phyloP scores from a whole-genome alignment of 208 protist species.

The Crithidia brevicula region DNA sequence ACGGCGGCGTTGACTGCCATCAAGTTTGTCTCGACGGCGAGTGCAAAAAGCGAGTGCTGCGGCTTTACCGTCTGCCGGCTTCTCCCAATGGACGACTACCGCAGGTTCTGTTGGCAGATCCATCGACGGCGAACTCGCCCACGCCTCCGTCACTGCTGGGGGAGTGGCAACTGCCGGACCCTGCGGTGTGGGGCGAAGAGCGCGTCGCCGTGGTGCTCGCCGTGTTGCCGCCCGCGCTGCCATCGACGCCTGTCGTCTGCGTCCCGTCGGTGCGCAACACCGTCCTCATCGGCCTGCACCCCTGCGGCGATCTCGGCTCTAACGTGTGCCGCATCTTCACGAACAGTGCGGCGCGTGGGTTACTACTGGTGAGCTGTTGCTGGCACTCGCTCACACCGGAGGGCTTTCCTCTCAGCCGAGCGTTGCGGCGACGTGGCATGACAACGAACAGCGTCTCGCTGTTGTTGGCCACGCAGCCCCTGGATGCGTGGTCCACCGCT shows the following conservation, averaged over 20 bases:
- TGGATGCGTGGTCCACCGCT: conserved; percentile 78
- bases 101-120: background rate
- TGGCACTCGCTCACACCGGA: conserved; percentile 80
- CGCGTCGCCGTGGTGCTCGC: conserved; percentile 40
- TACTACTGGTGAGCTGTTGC: conserved; percentile 92
- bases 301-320: conserved; percentile 89
- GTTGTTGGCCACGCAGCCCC: conserved; percentile 86
- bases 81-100: background rate
- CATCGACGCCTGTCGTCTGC: conserved; percentile 38
- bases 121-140: background rate
- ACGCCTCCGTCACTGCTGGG: background rate
- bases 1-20: conserved; percentile 55
- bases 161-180: conserved; percentile 28
- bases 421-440: conserved; percentile 55
- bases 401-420: conserved; percentile 78
- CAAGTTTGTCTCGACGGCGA: conserved; percentile 33
- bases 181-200: conserved; percentile 19
- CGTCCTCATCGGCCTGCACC: conserved; percentile 82
- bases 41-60: conserved; percentile 27
- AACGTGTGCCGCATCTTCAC: conserved; percentile 78
- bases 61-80: conserved; percentile 20
- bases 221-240: conserved; percentile 40
- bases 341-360: conserved; percentile 44
- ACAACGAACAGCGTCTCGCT: conserved; percentile 59
- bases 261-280: conserved; percentile 77